These are phyloP conservation scores for Aspergillus campestris DNA, from an alignment of 495 filamentous ascomycete genomes.

Conservation along the genomic window DNA sequence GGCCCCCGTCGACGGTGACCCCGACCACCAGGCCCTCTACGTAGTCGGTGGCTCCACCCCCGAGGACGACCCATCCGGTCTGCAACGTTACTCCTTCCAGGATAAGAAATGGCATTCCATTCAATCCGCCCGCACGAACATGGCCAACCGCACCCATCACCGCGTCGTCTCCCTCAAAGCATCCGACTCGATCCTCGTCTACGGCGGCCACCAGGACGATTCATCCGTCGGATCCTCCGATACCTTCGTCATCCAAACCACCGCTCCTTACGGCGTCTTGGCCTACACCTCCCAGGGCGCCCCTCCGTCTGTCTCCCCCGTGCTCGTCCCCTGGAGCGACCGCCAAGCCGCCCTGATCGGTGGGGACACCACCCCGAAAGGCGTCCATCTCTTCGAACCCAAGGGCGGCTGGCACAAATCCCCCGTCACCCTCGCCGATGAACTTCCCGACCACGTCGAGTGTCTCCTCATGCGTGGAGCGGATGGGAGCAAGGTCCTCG, in stretches of 20 bases:
- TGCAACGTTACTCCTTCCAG: conserved; percentile 78
- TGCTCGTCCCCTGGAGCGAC: conserved; percentile 70
- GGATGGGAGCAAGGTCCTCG: conserved; percentile 76
- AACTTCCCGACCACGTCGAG: conserved; percentile 50
- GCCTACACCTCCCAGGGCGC: conserved; percentile 43
- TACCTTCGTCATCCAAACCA: conserved; percentile 65
- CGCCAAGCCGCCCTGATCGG: conserved; percentile 68
- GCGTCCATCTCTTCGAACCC: conserved; percentile 53
- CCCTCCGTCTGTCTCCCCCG: conserved; percentile 56
- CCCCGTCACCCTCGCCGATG: conserved; percentile 47
- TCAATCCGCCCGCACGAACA: conserved; percentile 39
- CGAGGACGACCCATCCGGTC: conserved; percentile 54
- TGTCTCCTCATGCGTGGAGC: conserved; percentile 57
- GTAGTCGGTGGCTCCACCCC: conserved; percentile 68
- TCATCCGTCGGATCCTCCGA: conserved; percentile 49
- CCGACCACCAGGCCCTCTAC: conserved; percentile 59
- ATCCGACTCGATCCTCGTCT: conserved; percentile 67
- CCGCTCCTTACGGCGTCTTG: conserved; percentile 47
- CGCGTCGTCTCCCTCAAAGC: conserved; percentile 66
- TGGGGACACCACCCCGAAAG: conserved; percentile 54
- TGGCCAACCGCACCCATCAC: conserved; percentile 64
- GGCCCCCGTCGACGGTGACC: conserved; percentile 43
- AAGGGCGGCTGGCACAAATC: conserved; percentile 57
- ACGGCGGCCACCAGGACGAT: conserved; percentile 63
- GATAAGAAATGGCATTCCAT: conserved; percentile 68